Evolutionary conservation across 192 early-diverging fungal genomes (phyloP).

Genomic region (Radiomyces spectabilis): DNA sequence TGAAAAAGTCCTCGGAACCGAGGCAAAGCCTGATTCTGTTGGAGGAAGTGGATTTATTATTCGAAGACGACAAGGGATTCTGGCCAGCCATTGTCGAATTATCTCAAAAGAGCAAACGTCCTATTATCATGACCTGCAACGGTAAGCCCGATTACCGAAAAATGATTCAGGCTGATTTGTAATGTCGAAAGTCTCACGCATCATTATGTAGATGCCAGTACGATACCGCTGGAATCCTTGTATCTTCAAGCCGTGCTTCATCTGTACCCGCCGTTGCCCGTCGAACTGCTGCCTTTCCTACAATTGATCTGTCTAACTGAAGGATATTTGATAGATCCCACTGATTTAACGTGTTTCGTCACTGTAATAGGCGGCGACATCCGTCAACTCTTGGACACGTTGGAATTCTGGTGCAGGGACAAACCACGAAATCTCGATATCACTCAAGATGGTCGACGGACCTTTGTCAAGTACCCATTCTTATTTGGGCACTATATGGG

Average conservation of each 20-base stretch:
- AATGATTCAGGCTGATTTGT: neutral
- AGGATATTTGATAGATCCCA: neutral
- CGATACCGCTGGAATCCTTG: neutral
- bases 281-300: neutral
- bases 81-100: slow-evolving; percentile 66
- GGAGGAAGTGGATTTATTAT: slow-evolving; percentile 77
- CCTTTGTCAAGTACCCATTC: neutral
- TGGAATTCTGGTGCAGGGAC: neutral
- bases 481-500: neutral
- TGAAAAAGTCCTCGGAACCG: slow-evolving; percentile 16
- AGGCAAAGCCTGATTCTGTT: slow-evolving; percentile 68
- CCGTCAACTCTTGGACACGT: neutral
- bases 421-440: neutral
- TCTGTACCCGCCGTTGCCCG: neutral
- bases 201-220: neutral
- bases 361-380: neutral
- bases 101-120: slow-evolving; percentile 62
- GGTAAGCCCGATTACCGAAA: slow-evolving; percentile 24
- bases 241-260: neutral
- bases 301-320: slow-evolving; percentile 2
- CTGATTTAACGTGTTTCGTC: neutral
- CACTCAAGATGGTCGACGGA: no score
- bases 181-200: neutral
- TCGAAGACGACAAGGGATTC: slow-evolving; percentile 75
- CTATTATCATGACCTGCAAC: slow-evolving; percentile 80